A percentile compares a stretch with the other conserved stretches of the same genome.
Evolutionary conservation across 768 basidiomycete genomes (phyloP).

Genomic region (Rhodotorula diobovata): DNA sequence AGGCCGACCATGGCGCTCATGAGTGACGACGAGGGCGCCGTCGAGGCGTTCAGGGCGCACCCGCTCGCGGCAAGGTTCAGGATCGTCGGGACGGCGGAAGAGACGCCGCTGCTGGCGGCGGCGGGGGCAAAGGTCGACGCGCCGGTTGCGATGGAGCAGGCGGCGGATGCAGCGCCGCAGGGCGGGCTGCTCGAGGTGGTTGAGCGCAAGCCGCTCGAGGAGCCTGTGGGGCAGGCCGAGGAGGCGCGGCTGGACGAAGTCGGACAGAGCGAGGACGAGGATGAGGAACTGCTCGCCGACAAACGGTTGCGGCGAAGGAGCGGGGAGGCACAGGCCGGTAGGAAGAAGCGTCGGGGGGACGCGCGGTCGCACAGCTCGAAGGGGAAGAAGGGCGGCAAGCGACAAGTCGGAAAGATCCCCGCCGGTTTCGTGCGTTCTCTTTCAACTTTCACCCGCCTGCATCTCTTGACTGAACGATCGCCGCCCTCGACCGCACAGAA

Average conservation of each 20-base stretch:
- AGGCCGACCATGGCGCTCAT: slow-evolving; percentile 22
- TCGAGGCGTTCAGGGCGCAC: slow-evolving; percentile 14
- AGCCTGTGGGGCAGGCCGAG: neutral
- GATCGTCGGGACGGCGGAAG: slow-evolving; percentile 11
- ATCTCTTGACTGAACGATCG: neutral
- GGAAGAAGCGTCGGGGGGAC: neutral
- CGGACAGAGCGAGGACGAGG: neutral
- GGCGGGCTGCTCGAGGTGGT: neutral
- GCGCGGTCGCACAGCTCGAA: neutral
- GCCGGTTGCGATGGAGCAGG: too few species aligned
- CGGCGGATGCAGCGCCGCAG: neutral
- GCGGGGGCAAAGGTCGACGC: too few species aligned
- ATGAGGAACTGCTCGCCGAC: neutral
- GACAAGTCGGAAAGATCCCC: neutral
- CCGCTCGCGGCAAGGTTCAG: slow-evolving; percentile 13
- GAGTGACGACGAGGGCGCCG: slow-evolving; percentile 26
- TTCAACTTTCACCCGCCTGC: neutral
- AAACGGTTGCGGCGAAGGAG: neutral
- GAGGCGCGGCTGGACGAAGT: too few species aligned
- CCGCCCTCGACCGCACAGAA: slow-evolving; percentile 13
- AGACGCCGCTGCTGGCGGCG: too few species aligned
- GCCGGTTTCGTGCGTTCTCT: slow-evolving; percentile 5
- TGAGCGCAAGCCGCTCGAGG: neutral
- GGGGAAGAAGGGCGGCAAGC: neutral
- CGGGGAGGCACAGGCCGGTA: too few species aligned